These are phyloP conservation scores for Ophiosphaerella korrae DNA, from an alignment of 2,329 filamentous ascomycete genomes.

Conservation along the genomic window DNA sequence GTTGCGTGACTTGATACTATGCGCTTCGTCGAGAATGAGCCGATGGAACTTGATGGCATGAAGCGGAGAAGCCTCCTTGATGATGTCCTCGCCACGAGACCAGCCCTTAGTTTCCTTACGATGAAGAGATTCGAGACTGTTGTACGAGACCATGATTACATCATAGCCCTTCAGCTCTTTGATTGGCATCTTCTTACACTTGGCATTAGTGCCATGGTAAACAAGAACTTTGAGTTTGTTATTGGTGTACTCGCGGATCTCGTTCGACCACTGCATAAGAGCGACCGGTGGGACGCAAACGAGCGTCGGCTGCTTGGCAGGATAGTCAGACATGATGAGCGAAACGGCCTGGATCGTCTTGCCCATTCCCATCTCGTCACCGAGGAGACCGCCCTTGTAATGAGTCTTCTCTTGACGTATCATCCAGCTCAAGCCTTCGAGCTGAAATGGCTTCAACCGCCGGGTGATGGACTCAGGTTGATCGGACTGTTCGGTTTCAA, in stretches of 20 bases:
- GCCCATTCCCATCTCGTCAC: conserved; percentile 98
- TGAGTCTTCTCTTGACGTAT: conserved; percentile 80
- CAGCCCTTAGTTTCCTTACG: conserved; percentile 93
- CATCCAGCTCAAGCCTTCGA: conserved; percentile 96
- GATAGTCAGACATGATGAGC: conserved; percentile 96
- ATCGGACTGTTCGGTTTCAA: conserved; percentile 67
- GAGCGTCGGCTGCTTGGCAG: conserved; percentile 78
- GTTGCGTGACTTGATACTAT: conserved; percentile 89
- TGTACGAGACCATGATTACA: conserved; percentile 97
- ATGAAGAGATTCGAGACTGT: conserved; percentile 85
- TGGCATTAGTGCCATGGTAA: conserved; percentile 84
- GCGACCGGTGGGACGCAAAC: conserved; percentile 93
- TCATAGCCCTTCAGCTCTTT: conserved; percentile 82
- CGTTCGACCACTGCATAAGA: conserved; percentile 85
- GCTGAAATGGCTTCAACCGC: conserved; percentile 88
- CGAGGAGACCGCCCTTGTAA: conserved; percentile 88
- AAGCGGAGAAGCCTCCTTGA: conserved; percentile 77
- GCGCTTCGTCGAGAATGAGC: conserved; percentile 91
- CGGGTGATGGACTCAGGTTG: conserved; percentile 81
- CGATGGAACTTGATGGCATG: conserved; percentile 88
- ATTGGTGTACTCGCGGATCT: conserved; percentile 72
- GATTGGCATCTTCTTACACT: conserved; percentile 75
- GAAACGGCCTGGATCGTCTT: conserved; percentile 99
- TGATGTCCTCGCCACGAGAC: conserved; percentile 75
- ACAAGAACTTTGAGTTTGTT: conserved; percentile 89